These are phyloP conservation scores for Leucosporidium scottii DNA, from an alignment of 768 basidiomycete genomes.

Conservation along the genomic window DNA sequence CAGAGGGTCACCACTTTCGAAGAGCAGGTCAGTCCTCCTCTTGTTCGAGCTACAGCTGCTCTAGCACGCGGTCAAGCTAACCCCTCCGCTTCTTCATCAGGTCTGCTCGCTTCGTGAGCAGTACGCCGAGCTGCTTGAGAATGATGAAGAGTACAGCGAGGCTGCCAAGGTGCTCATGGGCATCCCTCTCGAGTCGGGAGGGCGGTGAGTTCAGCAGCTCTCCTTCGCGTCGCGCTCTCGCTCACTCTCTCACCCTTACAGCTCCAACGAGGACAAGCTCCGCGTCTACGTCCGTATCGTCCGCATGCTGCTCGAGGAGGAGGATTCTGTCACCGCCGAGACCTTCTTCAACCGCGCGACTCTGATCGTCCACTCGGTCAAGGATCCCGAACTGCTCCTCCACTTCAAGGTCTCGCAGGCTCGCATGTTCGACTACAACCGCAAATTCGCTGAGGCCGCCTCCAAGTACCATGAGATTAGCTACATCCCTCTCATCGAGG, in stretches of 20 bases:
- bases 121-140: slow-evolving; percentile 81
- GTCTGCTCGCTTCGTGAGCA: slow-evolving; percentile 75
- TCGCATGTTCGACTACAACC: slow-evolving; percentile 80
- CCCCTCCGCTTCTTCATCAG: slow-evolving; percentile 45
- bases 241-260: slow-evolving; percentile 18
- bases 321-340: slow-evolving; percentile 95
- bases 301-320: slow-evolving; percentile 86
- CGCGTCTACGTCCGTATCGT: slow-evolving; percentile 89
- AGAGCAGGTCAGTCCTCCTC: slow-evolving; percentile 64
- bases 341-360: slow-evolving; percentile 96
- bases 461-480: slow-evolving; percentile 81
- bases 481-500: slow-evolving; percentile 62
- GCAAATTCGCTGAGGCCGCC: slow-evolving; percentile 91
- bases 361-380: slow-evolving; percentile 70
- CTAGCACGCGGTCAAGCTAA: background rate
- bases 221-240: background rate
- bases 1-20: slow-evolving; percentile 84
- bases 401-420: slow-evolving; percentile 91
- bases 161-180: slow-evolving; percentile 87
- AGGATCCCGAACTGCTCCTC: slow-evolving; percentile 69
- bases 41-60: background rate
- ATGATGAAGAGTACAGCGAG: slow-evolving; percentile 86
- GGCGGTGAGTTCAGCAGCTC: slow-evolving; percentile 54
- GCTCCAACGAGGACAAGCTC: slow-evolving; percentile 77
- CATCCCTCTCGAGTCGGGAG: slow-evolving; percentile 81